Evolutionary conservation across 805 yeast genomes (phyloP), one percentile per base, ranked within the genome.

Genomic region (Schwanniomyces occidentalis): DNA sequence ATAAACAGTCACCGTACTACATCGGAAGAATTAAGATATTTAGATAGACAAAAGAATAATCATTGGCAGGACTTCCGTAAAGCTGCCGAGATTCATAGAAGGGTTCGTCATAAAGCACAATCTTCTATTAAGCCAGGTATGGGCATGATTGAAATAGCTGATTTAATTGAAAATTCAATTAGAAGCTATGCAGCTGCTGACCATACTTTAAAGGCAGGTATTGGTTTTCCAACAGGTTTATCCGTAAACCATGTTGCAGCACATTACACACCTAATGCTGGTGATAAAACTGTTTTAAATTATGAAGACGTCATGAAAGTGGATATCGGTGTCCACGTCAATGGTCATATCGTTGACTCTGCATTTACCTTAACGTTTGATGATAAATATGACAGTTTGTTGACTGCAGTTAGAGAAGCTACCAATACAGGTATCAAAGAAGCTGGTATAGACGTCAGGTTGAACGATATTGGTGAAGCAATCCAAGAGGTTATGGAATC

Each of bases 151-250:
- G 95, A 89, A 42, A 79, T 93, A 48, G 96, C 96, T 8, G 88
- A 93, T 55, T 70, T 81, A 40, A 84, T 93, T 49, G 99, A 93
- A 61, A 78, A 88, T 54, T 76, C 91, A 0, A 84, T 85, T 6
- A 75, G 98, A 49, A 75, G 80, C 4, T 78, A 82, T 49, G 74
- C 89, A 10, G 83, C 75, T 27, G 83, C 82, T 32, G 83, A 80
- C 49, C 72, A 79, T 27, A 73, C 76, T 19, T 71, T 75, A 41
- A 61, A 58, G 35, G 93, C 88, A 12, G 99, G 99, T 24, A 79
- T 90, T 51, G 99, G 98, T 5, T 93, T 93, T 74, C 99, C 99
- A 32, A 89, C 97, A n/a, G 99, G 99, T 40, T 75, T 93, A 24
- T 87, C 96, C 1, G 62, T 91, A 45, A 93, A 93, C 63, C 85